Conservation (phyloP, 2,329 filamentous ascomycete genomes). For the Trichoderma koningiopsis region DNA sequence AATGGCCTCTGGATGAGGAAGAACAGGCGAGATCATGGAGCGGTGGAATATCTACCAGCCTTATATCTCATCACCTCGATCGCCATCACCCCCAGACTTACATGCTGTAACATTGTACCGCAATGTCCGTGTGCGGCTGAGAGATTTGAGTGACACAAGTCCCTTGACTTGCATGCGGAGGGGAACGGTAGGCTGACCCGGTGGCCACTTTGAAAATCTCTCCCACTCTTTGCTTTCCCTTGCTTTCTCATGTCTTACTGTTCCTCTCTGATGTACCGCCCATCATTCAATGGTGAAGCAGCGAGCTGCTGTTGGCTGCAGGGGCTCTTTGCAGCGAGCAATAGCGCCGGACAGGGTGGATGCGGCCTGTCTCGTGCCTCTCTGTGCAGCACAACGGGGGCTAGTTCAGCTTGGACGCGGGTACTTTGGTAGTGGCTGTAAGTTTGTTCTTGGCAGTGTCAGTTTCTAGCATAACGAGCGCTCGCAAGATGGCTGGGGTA, state of each 20-base stretch:
- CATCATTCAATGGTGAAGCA: neutral
- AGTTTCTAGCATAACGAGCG: neutral
- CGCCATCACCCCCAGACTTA: neutral
- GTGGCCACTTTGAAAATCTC: neutral
- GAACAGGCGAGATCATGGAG: neutral
- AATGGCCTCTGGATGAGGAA: neutral
- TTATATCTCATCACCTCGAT: slow-evolving; percentile 1
- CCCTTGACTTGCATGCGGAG: neutral
- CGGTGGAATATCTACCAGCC: neutral
- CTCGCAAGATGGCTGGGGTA: neutral
- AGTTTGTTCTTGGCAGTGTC: slow-evolving; percentile 10
- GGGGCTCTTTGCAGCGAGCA: slow-evolving; percentile 24
- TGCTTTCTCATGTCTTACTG: neutral
- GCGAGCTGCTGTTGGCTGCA: slow-evolving; percentile 2
- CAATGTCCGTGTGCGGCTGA: slow-evolving; percentile 13
- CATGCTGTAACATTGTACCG: neutral
- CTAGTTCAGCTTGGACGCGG: neutral
- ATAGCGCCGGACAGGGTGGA: slow-evolving; percentile 3
- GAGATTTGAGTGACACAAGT: neutral
- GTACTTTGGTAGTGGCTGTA: neutral
- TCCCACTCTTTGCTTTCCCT: neutral
- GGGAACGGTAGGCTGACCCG: neutral
- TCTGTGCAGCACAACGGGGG: neutral
- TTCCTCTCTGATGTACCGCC: neutral
- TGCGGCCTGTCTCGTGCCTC: neutral